Evolutionary conservation across 148 eudicot species (phyloP), one percentile per base, ranked within the genome.

Genomic region (Suaeda aralocaspica): DNA sequence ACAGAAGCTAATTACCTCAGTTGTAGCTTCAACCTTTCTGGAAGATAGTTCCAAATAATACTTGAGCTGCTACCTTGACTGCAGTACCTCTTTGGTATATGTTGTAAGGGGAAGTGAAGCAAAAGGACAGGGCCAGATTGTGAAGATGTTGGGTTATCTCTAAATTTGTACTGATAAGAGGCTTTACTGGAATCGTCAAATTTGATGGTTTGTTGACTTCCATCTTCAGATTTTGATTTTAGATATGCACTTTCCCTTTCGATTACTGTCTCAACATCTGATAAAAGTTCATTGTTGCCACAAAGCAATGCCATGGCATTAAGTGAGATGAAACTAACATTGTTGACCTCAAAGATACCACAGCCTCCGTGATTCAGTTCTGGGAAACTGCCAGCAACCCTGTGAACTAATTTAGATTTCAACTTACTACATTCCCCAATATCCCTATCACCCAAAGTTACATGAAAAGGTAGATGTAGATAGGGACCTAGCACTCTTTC

Each of bases 101-200:
- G 71, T 52, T 34, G 72, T 34, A 69, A 69, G 64, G 72, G 72
- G 15, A 57, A 42, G 48, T 69, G 72, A 69, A 58, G 52, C 72
- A 69, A 57, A 57, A 69, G 72, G 33, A 69, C 72, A 69, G 72
- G 72, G 51, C 72, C 72, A 28, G 64, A 57, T 58, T 69, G 72
- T 28, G 72, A 58, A 42, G 52, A 58, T 19, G 25, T 12, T 4
- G 72, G 34, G 58, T 69, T 59, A 42, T 69, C 72, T 42, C 64
- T 57, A 64, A 64, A 69, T 57, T 49, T 28, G 26, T 41, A 44
- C 25, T 69, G 64, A 42, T 57, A 69, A 1, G 64, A 69, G 42
- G 49, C 72, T 42, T 58, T 25, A 29, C 18, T 19, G 6, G 51
- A 19, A 10, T 15, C 64, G 44, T 28, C 28, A 49, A 60, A 44